These are phyloP conservation scores for Echeveria elegans DNA, from an alignment of 164 flowering plant species.

Conservation along the genomic window DNA sequence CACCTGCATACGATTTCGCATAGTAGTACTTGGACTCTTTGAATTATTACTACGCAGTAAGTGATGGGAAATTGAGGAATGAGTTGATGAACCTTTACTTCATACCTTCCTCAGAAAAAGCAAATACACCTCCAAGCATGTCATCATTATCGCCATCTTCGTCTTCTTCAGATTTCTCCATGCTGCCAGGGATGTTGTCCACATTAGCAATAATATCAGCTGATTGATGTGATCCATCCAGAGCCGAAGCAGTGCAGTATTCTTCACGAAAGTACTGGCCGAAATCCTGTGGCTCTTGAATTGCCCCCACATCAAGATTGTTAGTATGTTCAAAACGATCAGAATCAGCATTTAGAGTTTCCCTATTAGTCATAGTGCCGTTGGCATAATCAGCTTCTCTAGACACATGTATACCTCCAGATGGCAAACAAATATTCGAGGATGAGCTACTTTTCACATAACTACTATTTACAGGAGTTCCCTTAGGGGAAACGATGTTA, in stretches of 20 bases:
- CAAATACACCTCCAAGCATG: slow-evolving; percentile 68
- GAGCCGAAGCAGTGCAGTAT: slow-evolving; percentile 41
- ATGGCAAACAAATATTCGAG: slow-evolving; percentile 15
- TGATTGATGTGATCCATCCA: slow-evolving; percentile 28
- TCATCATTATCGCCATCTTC: slow-evolving; percentile 48
- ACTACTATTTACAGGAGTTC: slow-evolving; percentile 18
- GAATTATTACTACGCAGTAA: too few relatives aligned
- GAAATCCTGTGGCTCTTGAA: slow-evolving; percentile 26
- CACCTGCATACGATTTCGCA: background rate
- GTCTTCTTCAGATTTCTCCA: slow-evolving; percentile 58
- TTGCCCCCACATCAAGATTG: slow-evolving; percentile 28
- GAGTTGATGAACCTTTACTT: slow-evolving; percentile 2
- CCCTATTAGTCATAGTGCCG: slow-evolving; percentile 31
- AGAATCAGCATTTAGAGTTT: slow-evolving; percentile 28
- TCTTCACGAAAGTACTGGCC: slow-evolving; percentile 37
- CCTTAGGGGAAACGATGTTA: slow-evolving; percentile 14
- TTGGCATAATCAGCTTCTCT: slow-evolving; percentile 30
- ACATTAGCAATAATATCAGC: slow-evolving; percentile 36
- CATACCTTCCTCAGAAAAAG: slow-evolving; percentile 71
- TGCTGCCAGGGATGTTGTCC: slow-evolving; percentile 46
- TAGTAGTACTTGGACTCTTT: background rate
- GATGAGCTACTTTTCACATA: slow-evolving; percentile 19
- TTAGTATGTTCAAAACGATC: slow-evolving; percentile 41
- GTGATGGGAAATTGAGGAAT: background rate
- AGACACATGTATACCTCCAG: slow-evolving; percentile 20